phyloP scores from a whole-genome alignment of 2,329 filamentous ascomycete genomes.

The Acarospora socialis region DNA sequence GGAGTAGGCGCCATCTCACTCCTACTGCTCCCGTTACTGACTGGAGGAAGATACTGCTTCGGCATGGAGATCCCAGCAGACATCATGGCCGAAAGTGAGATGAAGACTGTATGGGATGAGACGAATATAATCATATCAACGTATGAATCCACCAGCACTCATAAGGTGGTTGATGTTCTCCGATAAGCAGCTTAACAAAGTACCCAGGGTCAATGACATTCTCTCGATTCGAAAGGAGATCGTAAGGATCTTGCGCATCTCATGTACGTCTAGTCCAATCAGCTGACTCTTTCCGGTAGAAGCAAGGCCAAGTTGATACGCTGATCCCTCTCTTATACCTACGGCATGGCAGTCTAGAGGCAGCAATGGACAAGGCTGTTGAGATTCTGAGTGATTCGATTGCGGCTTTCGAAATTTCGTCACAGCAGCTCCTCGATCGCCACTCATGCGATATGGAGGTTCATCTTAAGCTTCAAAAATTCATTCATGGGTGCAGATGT shows the following conservation, averaged over 20 bases:
- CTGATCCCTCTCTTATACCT: slow-evolving; percentile 4
- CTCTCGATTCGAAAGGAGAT: background rate
- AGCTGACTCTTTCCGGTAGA: background rate
- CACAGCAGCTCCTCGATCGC: slow-evolving; percentile 1
- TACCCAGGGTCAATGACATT: slow-evolving; percentile 3
- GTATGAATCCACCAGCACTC: slow-evolving; percentile 1
- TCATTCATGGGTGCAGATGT: slow-evolving; percentile 5
- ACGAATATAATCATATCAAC: slow-evolving; percentile 1
- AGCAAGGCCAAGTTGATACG: slow-evolving; percentile 3
- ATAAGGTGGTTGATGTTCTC: background rate
- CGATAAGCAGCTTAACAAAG: too few species aligned
- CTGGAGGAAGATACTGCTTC: slow-evolving; percentile 1
- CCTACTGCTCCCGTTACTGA: background rate
- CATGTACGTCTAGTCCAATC: too few species aligned
- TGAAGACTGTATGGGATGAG: slow-evolving; percentile 1
- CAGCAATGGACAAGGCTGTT: slow-evolving; percentile 3
- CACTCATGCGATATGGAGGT: slow-evolving; percentile 1
- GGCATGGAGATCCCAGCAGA: slow-evolving; percentile 1
- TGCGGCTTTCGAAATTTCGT: slow-evolving; percentile 1
- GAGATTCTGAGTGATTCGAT: slow-evolving; percentile 1
- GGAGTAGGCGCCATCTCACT: slow-evolving; percentile 1
- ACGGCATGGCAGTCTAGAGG: slow-evolving; percentile 1
- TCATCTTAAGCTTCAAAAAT: slow-evolving; percentile 2
- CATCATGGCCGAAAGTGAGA: slow-evolving; percentile 2
- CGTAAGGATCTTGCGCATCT: background rate